Evolutionary conservation across 108 stramenopile genomes (phyloP).

Genomic region (Fistulifera pelliculosa): DNA sequence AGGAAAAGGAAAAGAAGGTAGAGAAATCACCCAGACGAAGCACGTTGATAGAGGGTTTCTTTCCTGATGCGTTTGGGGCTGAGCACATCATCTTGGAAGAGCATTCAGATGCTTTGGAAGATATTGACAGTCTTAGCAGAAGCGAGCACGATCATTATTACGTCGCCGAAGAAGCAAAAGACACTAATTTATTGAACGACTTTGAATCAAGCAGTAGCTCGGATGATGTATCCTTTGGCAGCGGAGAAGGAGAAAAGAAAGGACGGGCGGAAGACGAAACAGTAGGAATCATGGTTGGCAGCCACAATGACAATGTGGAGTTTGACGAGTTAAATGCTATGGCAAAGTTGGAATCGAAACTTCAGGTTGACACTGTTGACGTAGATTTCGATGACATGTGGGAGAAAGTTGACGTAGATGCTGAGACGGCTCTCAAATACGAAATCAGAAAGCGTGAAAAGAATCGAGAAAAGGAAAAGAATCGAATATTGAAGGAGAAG

Average conservation of each 20-base stretch:
- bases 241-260: slow-evolving; percentile 2
- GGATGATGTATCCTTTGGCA: neutral
- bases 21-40: too few relatives aligned
- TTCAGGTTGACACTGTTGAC: slow-evolving; percentile 3
- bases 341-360: slow-evolving; percentile 2
- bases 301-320: neutral
- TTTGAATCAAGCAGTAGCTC: too few relatives aligned
- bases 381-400: slow-evolving; percentile 12
- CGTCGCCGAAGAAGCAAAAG: too few relatives aligned
- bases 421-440: neutral
- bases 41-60: too few relatives aligned
- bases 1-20: too few relatives aligned
- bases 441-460: slow-evolving; percentile 5
- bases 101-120: too few relatives aligned
- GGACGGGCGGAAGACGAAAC: neutral
- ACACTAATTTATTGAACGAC: too few relatives aligned
- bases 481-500: neutral
- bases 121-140: too few relatives aligned
- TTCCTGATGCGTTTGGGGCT: too few relatives aligned
- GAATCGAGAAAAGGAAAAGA: slow-evolving; percentile 3
- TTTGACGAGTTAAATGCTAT: slow-evolving; percentile 1
- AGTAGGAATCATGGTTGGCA: neutral
- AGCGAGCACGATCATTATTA: too few relatives aligned
- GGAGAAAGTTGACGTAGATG: slow-evolving; percentile 5
- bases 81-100: too few relatives aligned